Conservation (phyloP, 768 basidiomycete species). For the Mycena rosella region DNA sequence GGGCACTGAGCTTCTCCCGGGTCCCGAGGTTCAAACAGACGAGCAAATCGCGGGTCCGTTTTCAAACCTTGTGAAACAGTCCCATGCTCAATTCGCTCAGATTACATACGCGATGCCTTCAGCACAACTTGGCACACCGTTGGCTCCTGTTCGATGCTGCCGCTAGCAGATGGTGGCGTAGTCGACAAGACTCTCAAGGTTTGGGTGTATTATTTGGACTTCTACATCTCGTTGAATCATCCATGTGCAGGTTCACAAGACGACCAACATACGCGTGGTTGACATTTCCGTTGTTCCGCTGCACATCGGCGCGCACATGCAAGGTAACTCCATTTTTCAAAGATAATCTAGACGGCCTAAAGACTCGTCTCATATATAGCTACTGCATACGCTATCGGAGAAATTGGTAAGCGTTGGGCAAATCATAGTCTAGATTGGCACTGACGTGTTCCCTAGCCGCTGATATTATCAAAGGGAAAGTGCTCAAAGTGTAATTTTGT, state of each 20-base stretch:
- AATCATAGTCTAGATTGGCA: neutral
- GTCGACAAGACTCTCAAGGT: conserved; percentile 14
- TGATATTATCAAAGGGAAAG: neutral
- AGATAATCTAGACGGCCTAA: neutral
- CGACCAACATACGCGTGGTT: conserved; percentile 2
- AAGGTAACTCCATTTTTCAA: neutral
- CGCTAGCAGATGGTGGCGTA: neutral
- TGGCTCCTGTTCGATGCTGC: conserved; percentile 15
- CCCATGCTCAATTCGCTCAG: neutral
- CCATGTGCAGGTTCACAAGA: conserved; percentile 7
- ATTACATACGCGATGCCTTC: conserved; percentile 9
- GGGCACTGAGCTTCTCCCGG: conserved; percentile 35
- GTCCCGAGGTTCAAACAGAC: conserved; percentile 39
- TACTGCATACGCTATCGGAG: conserved; percentile 16
- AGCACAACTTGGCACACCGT: conserved; percentile 23
- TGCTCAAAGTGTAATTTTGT: neutral
- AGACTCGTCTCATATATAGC: neutral
- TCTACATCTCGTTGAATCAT: neutral
- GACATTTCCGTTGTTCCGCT: conserved; percentile 12
- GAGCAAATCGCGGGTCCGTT: conserved; percentile 50
- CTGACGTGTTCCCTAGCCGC: neutral
- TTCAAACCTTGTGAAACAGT: neutral
- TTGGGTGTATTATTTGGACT: neutral
- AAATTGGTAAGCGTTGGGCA: neutral
- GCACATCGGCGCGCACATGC: conserved; percentile 9